phyloP scores from a whole-genome alignment of 345 rosid species.

The Hibiscus tridactylites region DNA sequence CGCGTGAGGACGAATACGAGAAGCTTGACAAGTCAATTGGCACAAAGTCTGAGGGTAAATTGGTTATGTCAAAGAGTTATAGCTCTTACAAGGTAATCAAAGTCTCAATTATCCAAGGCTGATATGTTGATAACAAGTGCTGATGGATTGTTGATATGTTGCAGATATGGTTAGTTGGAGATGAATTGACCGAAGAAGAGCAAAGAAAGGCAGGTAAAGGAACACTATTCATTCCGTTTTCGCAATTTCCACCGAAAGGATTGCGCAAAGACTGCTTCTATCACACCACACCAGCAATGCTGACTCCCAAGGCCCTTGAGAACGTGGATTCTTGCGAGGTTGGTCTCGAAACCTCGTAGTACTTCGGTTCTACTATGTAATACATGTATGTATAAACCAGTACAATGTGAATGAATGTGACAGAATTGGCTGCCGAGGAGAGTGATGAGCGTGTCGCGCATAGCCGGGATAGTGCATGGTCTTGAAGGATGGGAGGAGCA shows the following conservation, averaged over 20 bases:
- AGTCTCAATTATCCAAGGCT: background rate
- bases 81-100: background rate
- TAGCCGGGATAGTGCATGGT: background rate
- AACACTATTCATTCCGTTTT: slow-evolving; percentile 40
- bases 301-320: slow-evolving; percentile 14
- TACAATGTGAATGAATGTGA: background rate
- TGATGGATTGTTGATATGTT: background rate
- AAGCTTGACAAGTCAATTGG: slow-evolving; percentile 4
- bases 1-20: background rate
- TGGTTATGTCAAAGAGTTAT: slow-evolving; percentile 8
- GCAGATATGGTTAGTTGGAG: slow-evolving; percentile 45
- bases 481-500: background rate
- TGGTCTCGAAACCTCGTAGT: background rate
- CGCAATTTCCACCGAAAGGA: slow-evolving; percentile 34
- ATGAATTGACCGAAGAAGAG: slow-evolving; percentile 26
- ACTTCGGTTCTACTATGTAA: too few relatives aligned
- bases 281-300: slow-evolving; percentile 41
- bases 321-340: background rate
- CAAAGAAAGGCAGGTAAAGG: slow-evolving; percentile 39
- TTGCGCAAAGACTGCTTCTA: slow-evolving; percentile 35
- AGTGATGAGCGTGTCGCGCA: background rate
- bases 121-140: too few relatives aligned
- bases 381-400: background rate
- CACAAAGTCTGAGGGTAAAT: slow-evolving; percentile 4
- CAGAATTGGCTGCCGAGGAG: background rate